phyloP scores from a whole-genome alignment of 306 rosid species.

The Lathyrus oleraceus region DNA sequence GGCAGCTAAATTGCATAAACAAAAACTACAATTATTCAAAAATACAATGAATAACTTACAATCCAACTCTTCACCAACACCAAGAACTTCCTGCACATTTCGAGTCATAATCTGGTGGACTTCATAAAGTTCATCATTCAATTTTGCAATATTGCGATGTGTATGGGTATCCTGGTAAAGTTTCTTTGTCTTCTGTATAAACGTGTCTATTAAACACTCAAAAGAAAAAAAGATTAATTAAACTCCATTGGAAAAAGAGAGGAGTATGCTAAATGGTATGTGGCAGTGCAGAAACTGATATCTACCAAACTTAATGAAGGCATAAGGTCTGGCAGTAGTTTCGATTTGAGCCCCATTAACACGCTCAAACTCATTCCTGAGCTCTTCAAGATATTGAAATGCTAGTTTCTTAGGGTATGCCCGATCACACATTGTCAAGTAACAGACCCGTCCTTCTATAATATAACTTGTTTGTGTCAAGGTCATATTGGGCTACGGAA shows the following conservation, averaged over 20 bases:
- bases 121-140: slow-evolving; percentile 98
- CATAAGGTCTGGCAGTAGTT: slow-evolving; percentile 99
- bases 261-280: slow-evolving; percentile 16
- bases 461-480: slow-evolving; percentile 78
- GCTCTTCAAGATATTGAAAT: slow-evolving; percentile 98
- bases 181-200: slow-evolving; percentile 95
- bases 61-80: slow-evolving; percentile 99
- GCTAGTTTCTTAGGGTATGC: slow-evolving; percentile 99
- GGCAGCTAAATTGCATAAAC: slow-evolving; percentile 26
- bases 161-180: slow-evolving; percentile 96
- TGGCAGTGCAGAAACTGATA: slow-evolving; percentile 22
- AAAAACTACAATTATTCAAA: slow-evolving; percentile 29
- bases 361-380: slow-evolving; percentile 95
- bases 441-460: slow-evolving; percentile 95
- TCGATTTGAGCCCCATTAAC: slow-evolving; percentile 89
- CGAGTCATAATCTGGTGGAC: slow-evolving; percentile 99
- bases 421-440: slow-evolving; percentile 98
- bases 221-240: slow-evolving; percentile 36
- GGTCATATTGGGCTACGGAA: slow-evolving; percentile 42
- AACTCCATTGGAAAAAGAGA: slow-evolving; percentile 22
- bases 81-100: slow-evolving; percentile 99
- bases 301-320: slow-evolving; percentile 96
- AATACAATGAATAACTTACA: slow-evolving; percentile 65
- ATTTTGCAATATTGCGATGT: slow-evolving; percentile 93
- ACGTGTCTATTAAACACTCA: slow-evolving; percentile 69